A percentile compares a stretch with the other conserved stretches of the same genome.
These are phyloP conservation scores for Mycena belliarum DNA, from an alignment of 768 basidiomycete species.

Conservation along the genomic window DNA sequence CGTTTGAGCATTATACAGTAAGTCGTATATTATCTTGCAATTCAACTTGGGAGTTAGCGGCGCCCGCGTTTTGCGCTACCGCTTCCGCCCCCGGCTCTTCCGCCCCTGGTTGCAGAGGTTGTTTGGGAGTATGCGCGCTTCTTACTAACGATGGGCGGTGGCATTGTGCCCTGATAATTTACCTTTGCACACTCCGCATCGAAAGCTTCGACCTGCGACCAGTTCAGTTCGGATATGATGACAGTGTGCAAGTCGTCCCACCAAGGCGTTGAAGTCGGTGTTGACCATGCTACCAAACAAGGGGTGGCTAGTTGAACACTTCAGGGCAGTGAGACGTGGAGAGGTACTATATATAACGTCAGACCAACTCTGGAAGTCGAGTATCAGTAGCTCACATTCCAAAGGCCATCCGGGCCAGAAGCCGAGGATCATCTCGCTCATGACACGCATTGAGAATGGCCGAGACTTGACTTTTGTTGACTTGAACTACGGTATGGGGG, in stretches of 20 bases:
- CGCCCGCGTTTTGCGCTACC: constrained; percentile 11
- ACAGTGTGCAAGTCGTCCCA: constrained; percentile 12
- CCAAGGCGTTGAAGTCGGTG: constrained; percentile 40
- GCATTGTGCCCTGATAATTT: constrained; percentile 25
- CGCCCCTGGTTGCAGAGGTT: not conserved
- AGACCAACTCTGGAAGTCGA: not conserved
- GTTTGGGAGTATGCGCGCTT: constrained; percentile 22
- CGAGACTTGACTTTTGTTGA: constrained; percentile 33
- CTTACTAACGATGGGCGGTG: constrained; percentile 1
- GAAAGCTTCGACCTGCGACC: constrained; percentile 32
- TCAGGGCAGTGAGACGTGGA: constrained; percentile 42
- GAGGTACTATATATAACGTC: constrained; percentile 23
- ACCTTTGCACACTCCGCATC: constrained; percentile 42
- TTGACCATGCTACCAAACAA: constrained; percentile 46
- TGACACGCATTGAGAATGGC: constrained; percentile 43
- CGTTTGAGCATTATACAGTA: not conserved
- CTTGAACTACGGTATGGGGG: constrained; percentile 17
- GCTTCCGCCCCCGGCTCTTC: not conserved
- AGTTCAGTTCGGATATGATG: not conserved
- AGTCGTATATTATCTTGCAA: not conserved
- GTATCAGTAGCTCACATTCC: constrained; percentile 36
- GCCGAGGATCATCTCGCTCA: constrained; percentile 48
- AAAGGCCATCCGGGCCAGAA: constrained; percentile 53
- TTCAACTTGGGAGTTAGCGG: not conserved
- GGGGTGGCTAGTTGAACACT: constrained; percentile 41